Evolutionary conservation across 2,329 filamentous ascomycete species (phyloP).

Genomic region (Grosmannia serpens): DNA sequence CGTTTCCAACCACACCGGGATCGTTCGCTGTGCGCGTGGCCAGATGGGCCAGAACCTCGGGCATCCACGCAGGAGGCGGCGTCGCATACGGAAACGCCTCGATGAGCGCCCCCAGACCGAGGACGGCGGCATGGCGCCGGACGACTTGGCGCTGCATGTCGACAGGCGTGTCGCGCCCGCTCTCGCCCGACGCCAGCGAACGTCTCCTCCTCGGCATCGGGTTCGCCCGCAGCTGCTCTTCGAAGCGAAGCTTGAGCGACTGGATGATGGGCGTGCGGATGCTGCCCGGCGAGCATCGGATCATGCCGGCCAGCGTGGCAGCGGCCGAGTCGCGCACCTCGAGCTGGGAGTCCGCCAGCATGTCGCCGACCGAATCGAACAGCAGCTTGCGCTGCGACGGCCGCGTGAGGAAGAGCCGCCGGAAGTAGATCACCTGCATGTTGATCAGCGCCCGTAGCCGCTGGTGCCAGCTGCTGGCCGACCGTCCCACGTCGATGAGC

Average conservation of each 20-base stretch:
- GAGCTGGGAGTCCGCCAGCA: constrained; percentile 84
- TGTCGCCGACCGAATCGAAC: constrained; percentile 87
- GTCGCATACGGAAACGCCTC: constrained; percentile 95
- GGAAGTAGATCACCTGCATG: constrained; percentile 98
- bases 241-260: constrained; percentile 68
- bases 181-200: constrained; percentile 16
- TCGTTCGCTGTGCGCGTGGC: constrained; percentile 80
- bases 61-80: constrained; percentile 87
- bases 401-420: constrained; percentile 79
- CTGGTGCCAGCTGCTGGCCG: constrained; percentile 86
- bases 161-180: constrained; percentile 25
- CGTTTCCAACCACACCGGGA: constrained; percentile 85
- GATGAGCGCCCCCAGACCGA: constrained; percentile 81
- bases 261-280: constrained; percentile 71
- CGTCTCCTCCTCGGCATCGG: constrained; percentile 68
- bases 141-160: constrained; percentile 69
- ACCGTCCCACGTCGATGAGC: constrained; percentile 78
- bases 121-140: constrained; percentile 75
- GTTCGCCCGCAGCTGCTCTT: constrained; percentile 64
- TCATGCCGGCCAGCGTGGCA: constrained; percentile 91
- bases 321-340: constrained; percentile 92
- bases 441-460: constrained; percentile 89
- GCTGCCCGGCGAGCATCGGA: constrained; percentile 76
- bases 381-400: constrained; percentile 64
- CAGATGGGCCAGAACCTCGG: constrained; percentile 75